A percentile compares a stretch with the other conserved stretches of the same genome.
Conservation (phyloP, 352 stramenopile species). For the Globisporangium paddicum region DNA sequence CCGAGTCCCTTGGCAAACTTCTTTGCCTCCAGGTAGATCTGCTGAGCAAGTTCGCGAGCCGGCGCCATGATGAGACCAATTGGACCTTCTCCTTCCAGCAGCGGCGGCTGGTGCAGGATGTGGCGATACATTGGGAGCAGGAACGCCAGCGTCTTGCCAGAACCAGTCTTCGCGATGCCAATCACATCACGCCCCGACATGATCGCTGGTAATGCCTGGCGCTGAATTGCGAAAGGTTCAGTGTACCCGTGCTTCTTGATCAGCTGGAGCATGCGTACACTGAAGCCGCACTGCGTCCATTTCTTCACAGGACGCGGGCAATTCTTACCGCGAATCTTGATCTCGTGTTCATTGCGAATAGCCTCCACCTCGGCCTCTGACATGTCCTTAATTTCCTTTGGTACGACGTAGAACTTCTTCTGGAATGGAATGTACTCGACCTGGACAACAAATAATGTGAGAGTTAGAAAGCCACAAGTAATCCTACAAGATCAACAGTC, state of each 20-base stretch:
- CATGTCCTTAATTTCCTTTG: constrained; percentile 90
- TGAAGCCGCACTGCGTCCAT: constrained; percentile 98
- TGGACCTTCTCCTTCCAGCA: constrained; percentile 94
- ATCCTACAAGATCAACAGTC: background rate
- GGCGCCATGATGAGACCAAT: constrained; percentile 98
- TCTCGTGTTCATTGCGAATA: constrained; percentile 88
- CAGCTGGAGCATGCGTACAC: constrained; percentile 92
- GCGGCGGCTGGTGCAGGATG: constrained; percentile 90
- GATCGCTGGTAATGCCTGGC: constrained; percentile 95
- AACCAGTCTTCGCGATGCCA: constrained; percentile 98
- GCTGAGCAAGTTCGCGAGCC: constrained; percentile 96
- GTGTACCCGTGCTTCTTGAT: constrained; percentile 92
- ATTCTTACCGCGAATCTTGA: constrained; percentile 97
- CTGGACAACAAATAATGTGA: constrained; percentile 10
- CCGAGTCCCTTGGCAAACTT: constrained; percentile 93
- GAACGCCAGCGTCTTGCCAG: constrained; percentile 89
- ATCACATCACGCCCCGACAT: constrained; percentile 99
- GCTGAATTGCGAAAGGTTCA: constrained; percentile 97
- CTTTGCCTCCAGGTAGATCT: constrained; percentile 96
- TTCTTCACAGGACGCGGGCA: constrained; percentile 94
- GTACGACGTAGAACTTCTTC: constrained; percentile 99
- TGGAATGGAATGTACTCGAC: constrained; percentile 97
- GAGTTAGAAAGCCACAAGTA: background rate
- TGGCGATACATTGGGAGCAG: constrained; percentile 94
- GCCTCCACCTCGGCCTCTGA: constrained; percentile 80